Evolutionary conservation across 768 basidiomycete genomes (phyloP), one percentile per base, ranked within the genome.

Genomic region (Tulasnella sp.): DNA sequence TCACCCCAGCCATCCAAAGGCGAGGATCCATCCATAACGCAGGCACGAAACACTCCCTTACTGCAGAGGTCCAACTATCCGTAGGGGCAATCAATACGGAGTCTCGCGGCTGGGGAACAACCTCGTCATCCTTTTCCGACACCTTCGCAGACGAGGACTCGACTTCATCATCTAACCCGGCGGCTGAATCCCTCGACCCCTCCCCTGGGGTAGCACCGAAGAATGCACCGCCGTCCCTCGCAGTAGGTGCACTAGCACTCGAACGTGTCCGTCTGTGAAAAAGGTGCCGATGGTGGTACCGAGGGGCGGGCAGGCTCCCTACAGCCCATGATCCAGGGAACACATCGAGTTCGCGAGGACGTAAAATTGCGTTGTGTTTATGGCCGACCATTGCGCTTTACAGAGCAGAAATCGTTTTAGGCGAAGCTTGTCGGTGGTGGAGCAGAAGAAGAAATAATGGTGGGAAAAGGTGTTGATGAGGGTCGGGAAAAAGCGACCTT

Each of bases 1-100:
- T 48, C 21, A 52, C 50, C 5, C 50, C 50, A 3, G 50, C 50
- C 21, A 35, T 52, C 50, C 50, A 52, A n/a, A 52, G n/a, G 14
- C n/a, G 34, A 17, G 50, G 50, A n/a, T 52, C 37, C 35, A 34
- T 52, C 50, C 50, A 52, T 4, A 35, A 36, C 25, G 6, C 50
- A 37, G 27, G 37, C 19, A 19, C 1, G n/a, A 52, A 3, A 11
- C 25, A 23, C 32, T 52, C 50, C 32, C 37, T 52, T 15, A 52
- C 23, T 19, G 50, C 50, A 52, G 34, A 31, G 17, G 15, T 21
- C 50, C 50, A 52, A 14, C 32, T 31, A 52, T 52, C 50, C 15
- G 50, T 31, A 14, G 50, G 50, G 7, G 50, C 50, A 21, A 52
- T 35, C 31, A 52, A 36, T 11, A 52, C 50, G 3, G 50, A 35